Percentiles rank a stretch among this genome's conserved stretches.
Conservation (phyloP, 2,329 filamentous ascomycete genomes). For the Penicillium vulpinum region DNA sequence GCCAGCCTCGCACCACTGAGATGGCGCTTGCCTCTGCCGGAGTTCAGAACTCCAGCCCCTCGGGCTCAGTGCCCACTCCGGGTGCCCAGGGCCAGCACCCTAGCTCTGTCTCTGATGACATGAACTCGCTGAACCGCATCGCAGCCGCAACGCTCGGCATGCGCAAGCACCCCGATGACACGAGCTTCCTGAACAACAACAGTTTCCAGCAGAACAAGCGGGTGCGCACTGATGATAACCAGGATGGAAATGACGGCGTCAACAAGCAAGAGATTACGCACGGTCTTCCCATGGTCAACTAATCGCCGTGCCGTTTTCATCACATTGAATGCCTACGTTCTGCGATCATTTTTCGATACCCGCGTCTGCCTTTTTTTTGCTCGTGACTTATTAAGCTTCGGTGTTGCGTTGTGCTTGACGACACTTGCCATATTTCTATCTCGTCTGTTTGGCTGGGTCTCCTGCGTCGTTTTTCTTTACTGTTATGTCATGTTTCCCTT, state of each 20-base stretch:
- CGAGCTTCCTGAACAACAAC: conserved; percentile 34
- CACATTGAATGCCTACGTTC: conserved; percentile 2
- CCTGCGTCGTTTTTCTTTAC: not conserved
- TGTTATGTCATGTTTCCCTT: conserved; percentile 1
- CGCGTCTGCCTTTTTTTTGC: not conserved
- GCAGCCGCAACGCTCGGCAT: conserved; percentile 46
- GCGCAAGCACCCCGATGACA: conserved; percentile 45
- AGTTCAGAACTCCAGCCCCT: conserved; percentile 20
- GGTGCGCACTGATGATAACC: conserved; percentile 32
- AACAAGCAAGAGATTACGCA: conserved; percentile 32
- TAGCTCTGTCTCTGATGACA: conserved; percentile 35
- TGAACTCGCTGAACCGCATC: conserved; percentile 46
- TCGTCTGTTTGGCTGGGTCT: conserved; percentile 3
- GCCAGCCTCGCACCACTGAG: conserved; percentile 50
- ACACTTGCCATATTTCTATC: not conserved
- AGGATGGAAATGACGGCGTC: conserved; percentile 22
- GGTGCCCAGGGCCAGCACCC: conserved; percentile 31
- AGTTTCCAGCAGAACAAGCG: conserved; percentile 36
- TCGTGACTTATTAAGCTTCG: not conserved
- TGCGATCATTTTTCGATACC: conserved; percentile 14
- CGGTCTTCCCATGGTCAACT: conserved; percentile 27
- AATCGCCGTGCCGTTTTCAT: not conserved
- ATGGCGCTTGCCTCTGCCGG: conserved; percentile 32
- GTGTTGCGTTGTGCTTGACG: conserved; percentile 1
- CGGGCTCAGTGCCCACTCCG: conserved; percentile 21